Evolutionary conservation across 352 stramenopile genomes (phyloP).

Genomic region (Globisporangium paroecandrum): DNA sequence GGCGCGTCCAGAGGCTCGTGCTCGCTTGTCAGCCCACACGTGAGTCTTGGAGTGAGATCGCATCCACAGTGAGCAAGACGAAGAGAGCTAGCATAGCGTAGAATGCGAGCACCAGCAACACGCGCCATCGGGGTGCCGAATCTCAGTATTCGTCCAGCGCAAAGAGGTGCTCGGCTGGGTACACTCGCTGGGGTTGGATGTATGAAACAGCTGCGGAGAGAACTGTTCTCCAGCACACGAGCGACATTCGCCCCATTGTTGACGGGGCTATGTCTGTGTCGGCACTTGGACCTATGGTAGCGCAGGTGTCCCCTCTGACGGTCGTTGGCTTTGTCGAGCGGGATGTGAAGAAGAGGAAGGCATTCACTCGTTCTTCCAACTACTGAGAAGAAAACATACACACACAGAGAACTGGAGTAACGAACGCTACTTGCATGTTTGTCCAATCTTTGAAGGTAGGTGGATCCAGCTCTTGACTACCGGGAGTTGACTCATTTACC

Average conservation of each 20-base stretch:
- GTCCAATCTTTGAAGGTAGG: too few species aligned
- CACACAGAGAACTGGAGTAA: too few species aligned
- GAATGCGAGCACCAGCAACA: neutral
- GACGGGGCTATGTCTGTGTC: too few species aligned
- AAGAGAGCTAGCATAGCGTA: neutral
- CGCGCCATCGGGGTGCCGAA: neutral
- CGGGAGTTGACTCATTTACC: too few species aligned
- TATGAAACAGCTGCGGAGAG: neutral
- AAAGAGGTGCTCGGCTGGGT: conserved; percentile 3
- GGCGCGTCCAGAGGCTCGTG: neutral
- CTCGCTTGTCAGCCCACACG: neutral
- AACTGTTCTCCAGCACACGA: neutral
- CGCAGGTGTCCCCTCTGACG: too few species aligned
- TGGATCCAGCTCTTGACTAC: too few species aligned
- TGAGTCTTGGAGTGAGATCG: neutral
- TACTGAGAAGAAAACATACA: too few species aligned
- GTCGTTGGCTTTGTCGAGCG: too few species aligned
- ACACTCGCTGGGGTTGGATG: neutral
- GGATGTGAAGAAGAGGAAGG: too few species aligned
- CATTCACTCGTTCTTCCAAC: too few species aligned
- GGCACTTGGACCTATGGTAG: too few species aligned
- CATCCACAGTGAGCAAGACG: neutral
- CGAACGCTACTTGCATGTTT: too few species aligned
- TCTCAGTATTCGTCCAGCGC: conserved; percentile 2
- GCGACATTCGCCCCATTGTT: neutral